Evolutionary conservation across 2,329 filamentous ascomycete genomes (phyloP).

Genomic region (Trichoderma hamatum): DNA sequence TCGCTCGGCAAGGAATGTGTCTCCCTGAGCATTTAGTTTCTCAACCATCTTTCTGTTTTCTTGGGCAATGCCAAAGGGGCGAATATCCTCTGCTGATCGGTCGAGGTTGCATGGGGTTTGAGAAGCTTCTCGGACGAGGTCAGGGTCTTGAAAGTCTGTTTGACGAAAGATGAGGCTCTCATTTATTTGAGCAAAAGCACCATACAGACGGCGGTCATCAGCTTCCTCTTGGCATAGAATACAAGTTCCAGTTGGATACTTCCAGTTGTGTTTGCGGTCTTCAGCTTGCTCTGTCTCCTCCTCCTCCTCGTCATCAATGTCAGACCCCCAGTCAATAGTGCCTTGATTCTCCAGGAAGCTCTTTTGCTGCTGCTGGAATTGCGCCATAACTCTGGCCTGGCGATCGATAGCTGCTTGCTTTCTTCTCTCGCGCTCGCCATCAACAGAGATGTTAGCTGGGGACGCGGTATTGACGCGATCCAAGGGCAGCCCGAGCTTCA

Average conservation of each 20-base stretch:
- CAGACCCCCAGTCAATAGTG: conserved; percentile 81
- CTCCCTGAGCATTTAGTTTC: conserved; percentile 74
- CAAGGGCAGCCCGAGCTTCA: conserved; percentile 65
- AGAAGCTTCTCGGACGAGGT: conserved; percentile 81
- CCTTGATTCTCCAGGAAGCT: conserved; percentile 89
- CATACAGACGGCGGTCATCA: conserved; percentile 84
- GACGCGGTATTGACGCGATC: conserved; percentile 82
- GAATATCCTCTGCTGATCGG: conserved; percentile 76
- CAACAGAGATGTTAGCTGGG: conserved; percentile 68
- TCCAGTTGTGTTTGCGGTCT: conserved; percentile 70
- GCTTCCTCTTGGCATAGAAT: conserved; percentile 97
- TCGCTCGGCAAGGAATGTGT: conserved; percentile 71
- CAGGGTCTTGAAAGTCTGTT: conserved; percentile 78
- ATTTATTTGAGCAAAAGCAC: conserved; percentile 87
- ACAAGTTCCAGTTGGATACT: conserved; percentile 89
- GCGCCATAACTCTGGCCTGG: conserved; percentile 93
- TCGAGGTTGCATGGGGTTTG: conserved; percentile 82
- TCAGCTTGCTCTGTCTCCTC: conserved; percentile 60
- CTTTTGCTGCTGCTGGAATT: conserved; percentile 97
- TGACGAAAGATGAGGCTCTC: conserved; percentile 85
- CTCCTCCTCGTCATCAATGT: conserved; percentile 78
- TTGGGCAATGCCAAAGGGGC: conserved; percentile 88
- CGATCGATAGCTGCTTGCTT: conserved; percentile 89
- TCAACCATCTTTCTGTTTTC: conserved; percentile 79
- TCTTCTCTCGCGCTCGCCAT: conserved; percentile 78